Base-by-base conservation (phyloP, 2,329 filamentous ascomycete genomes). In the Pleurostoma richardsiae region DNA sequence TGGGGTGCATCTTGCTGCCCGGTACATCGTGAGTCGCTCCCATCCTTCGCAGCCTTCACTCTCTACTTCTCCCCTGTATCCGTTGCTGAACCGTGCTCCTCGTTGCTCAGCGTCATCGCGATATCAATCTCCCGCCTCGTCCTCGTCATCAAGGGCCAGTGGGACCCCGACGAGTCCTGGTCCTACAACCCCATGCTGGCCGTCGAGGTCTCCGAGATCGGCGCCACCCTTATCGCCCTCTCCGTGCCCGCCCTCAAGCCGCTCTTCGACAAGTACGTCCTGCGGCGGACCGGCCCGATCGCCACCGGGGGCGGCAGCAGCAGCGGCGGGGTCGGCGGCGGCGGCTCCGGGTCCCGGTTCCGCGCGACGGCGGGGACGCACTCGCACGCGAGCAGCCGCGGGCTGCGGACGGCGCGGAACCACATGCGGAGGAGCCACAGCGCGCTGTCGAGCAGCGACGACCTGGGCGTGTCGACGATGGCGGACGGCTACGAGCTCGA, bases 181-280 rank as follows among this genome's bases (percentile, higher is more conserved):
- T 62, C 64, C 28, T 78, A 78, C 54, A 69, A 74, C 44, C 70
- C 73, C 1, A 68, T 77, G 62, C 58, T 78, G 4, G 70, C 61
- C 3, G 66, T 77, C 4, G 74, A 78, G 55, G 70, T 70, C 3
- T 67, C 74, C 2, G 74, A 78, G 39, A 72, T 78, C 26, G 73
- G 72, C 4, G 65, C 67, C 2, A 78, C 75, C 0, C 54, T 78
- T 28, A 69, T 77, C 38, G 72, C 74, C 2, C 64, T 78, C 1
- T 78, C 74, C 0, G 63, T 77, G 0, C 74, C 75, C 0, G 74
- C 72, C 3, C 58, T 75, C 41, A 76, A 77, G 45, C 74, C 73
- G 0, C 54, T 77, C 3, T 67, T 71, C 39, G 70, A 69, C 53
- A 59, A 53, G 48, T 54, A 59, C 41, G 46, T 68, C 29, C 49